Evolutionary conservation across 2,329 filamentous ascomycete species (phyloP), one percentile per base, ranked within the genome.

Genomic region (Ramularia endophylla): DNA sequence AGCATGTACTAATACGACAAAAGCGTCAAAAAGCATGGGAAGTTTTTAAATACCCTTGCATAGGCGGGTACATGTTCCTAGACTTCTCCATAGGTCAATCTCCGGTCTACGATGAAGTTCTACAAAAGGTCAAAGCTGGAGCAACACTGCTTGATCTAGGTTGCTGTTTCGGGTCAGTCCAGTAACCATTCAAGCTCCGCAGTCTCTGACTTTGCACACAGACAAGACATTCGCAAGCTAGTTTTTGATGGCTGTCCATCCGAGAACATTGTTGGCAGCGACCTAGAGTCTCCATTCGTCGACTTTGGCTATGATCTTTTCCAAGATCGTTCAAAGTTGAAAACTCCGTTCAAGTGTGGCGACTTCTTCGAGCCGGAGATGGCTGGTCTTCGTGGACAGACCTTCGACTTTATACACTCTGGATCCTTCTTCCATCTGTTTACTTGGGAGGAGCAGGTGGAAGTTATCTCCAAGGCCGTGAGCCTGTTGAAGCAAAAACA

Each of bases 341-440:
- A 52, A 8, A 56, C 50, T 4, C 40, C 46, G 1, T 66, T 68
- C 48, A 57, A 65, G 20, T 47, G 48, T 15, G 60, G 57, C 2
- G 62, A 66, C 27, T 39, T 64, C 39, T 61, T 66, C 36, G 60
- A 62, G 17, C 17, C 44, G 0, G 36, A 58, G 0, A 44, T 69
- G 22, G 57, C 56, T 11, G 40, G 62, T 28, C 46, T 71, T 19
- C 52, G 64, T 19, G 64, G 62, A 4, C 55, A 61, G n/a, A 53
- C 69, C 2, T 40, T 46, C 35, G 64, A 70, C 41, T 61, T 72
- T 9, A 47, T 72, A 5, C 57, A 67, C 25, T 57, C 68, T 2
- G 59, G 59, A 0, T 64, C 64, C 0, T 67, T 72, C 52, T 63
- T 72, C 31, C 69, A 72, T 38, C 55, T 71, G 6, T 72, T 69